These are phyloP conservation scores for Tuber umbilicatum DNA, from an alignment of 495 filamentous ascomycete genomes.

Conservation along the genomic window DNA sequence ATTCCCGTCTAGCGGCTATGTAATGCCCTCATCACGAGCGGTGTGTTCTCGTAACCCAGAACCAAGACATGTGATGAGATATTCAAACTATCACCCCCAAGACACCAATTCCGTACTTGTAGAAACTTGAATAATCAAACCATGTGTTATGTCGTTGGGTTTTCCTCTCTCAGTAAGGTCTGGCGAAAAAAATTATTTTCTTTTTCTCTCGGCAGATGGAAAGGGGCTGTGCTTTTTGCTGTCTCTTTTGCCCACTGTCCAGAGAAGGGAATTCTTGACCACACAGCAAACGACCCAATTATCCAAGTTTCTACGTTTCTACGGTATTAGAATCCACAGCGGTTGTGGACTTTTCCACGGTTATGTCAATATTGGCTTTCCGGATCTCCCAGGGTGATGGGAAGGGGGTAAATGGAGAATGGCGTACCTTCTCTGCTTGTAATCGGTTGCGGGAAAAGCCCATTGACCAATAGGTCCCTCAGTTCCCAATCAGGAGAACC, in stretches of 20 bases:
- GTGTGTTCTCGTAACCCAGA: neutral
- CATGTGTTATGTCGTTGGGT: neutral
- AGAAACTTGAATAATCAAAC: neutral
- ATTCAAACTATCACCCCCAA: neutral
- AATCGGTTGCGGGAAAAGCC: slow-evolving; percentile 58
- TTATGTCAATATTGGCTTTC: neutral
- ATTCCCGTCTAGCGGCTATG: neutral
- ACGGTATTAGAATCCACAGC: slow-evolving; percentile 18
- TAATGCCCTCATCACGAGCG: neutral
- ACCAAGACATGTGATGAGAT: neutral
- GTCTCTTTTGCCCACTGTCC: neutral
- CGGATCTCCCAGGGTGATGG: neutral
- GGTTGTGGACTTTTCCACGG: slow-evolving; percentile 15
- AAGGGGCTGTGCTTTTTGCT: neutral
- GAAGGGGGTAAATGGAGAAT: neutral
- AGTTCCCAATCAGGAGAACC: slow-evolving; percentile 84
- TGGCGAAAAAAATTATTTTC: neutral
- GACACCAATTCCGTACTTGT: neutral
- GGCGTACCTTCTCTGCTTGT: slow-evolving; percentile 20
- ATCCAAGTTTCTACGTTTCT: neutral
- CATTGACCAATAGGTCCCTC: slow-evolving; percentile 54
- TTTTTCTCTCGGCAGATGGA: neutral
- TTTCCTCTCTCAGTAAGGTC: neutral
- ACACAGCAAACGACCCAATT: neutral
- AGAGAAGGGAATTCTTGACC: neutral